Base-by-base conservation (phyloP, 352 stramenopile species). In the Globisporangium heterothallicum region DNA sequence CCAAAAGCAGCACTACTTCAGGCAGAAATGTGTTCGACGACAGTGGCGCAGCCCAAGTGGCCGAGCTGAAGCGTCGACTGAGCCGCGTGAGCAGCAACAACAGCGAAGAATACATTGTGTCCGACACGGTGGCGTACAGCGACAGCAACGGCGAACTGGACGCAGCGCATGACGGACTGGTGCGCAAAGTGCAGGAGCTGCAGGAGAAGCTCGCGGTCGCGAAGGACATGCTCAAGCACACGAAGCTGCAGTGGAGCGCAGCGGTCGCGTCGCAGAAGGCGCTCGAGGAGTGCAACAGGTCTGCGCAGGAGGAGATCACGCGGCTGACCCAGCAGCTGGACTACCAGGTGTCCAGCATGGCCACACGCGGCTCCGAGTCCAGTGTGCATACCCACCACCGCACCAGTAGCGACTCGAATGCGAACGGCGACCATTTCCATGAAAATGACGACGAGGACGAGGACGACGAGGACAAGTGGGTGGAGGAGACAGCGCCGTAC, bases 231-330 rank as follows among this genome's bases (percentile, higher is more conserved):
- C 53, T 87, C 6, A 71, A 65, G 30, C 73, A 82, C 58, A 79
- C 74, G 1, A 87, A 87, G 46, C 64, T 82, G 26, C 73, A 87
- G 34, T 85, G 73, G 73, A 74, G 70, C 34, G 66, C 73, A 14
- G 76, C 76, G 6, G 66, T 85, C 12, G 68, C 68, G n/a, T 81
- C 70, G 18, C 74, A 87, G 46, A 84, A 84, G 48, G 76, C 75
- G 29, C 54, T 82, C 7, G 73, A 85, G 46, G 71, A 78, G 54
- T 84, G 74, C 58, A 77, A 80, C 22, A 53, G 61, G 35, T 66
- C 64, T 27, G 66, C 74, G 13, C 71, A 84, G 32, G 57, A 68
- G 21, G 70, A 87, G 42, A 67, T 87, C 50, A 66, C 58, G 47
- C 64, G 60, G 8, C 52, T 87, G 19, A 73, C 58, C 3, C 68